Percentiles rank a stretch among this genome's conserved stretches.
Conservation (phyloP, 192 early-diverging fungal genomes). For the Coemansia sp. region DNA sequence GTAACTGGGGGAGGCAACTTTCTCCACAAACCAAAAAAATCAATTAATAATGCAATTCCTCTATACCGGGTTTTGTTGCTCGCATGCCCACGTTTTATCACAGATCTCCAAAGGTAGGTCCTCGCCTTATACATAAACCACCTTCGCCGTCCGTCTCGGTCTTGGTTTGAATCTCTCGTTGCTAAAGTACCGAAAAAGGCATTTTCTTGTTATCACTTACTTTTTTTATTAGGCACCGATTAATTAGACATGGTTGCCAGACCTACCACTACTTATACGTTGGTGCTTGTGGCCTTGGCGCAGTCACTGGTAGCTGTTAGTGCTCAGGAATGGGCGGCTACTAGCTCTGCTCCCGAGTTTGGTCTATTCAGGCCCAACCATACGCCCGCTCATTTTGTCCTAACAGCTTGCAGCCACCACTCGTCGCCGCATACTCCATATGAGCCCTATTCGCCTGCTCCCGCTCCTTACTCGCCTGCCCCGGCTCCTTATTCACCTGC, state of each 20-base stretch:
- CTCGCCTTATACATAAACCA: not conserved
- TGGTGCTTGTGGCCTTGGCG: constrained; percentile 28
- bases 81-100: constrained; percentile 2
- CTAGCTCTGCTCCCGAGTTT: not conserved
- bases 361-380: not conserved
- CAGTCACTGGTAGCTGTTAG: constrained; percentile 15
- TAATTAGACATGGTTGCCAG: constrained; percentile 22
- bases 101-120: no score
- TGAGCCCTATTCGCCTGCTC: not conserved
- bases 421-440: not conserved
- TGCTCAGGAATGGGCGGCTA: not conserved
- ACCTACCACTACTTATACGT: constrained; percentile 33
- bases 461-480: not conserved
- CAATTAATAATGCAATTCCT: not conserved
- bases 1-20: not conserved
- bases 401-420: not conserved
- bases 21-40: not conserved
- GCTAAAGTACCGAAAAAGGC: not conserved
- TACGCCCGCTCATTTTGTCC: not conserved
- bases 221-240: not conserved
- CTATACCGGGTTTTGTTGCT: not conserved
- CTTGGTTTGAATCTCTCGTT: not conserved
- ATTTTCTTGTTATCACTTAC: not conserved
- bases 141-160: not conserved
- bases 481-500: not conserved